Base-by-base conservation (phyloP, 2,329 filamentous ascomycete species). In the Clonostachys rosea region DNA sequence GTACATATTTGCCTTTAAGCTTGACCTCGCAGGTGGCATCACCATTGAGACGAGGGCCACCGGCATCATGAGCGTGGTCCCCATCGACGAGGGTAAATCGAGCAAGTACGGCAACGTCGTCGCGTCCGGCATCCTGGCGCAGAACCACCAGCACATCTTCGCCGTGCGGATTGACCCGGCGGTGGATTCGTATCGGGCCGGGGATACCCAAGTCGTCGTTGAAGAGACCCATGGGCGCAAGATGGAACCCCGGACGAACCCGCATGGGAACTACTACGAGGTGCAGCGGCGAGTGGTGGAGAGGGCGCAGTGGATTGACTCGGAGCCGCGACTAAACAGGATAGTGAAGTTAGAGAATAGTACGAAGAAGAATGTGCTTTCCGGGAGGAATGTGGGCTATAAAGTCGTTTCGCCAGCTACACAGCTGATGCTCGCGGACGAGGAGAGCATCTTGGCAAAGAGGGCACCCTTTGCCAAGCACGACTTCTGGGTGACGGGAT, bases 141-240 rank as follows among this genome's bases (percentile, higher is more conserved):
- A 82, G 50, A 83, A 86, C 60, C 84, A 89, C 53, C 85, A 89
- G 59, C 85, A 89, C 63, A 73, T 88, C 40, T 87, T 89, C 59
- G 76, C 71, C 20, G 64, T 82, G 40, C 74, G 84, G 2, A 78
- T 88, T 43, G 84, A 89, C 54, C 83, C 84, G 0, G 78, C 78
- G 9, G 73, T 86, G 37, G 82, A 86, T 52, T 60, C 52, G 24
- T 68, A 55, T 50, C 51, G 52, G 66, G 73, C 18, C 54, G 75
- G 56, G 56, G 61, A 68, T 3, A 84, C 83, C 51, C 74, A 73
- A 0, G 62, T 84, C 6, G 61, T 68, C 0, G 59, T 69, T 9
- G 64, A 70, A 35, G 68, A 73, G 56, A 67, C 60, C 39, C 59
- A 62, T 5, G 55, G 57, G 1, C 57, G 61, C n/a, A 57, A 61